Conservation (phyloP, 139 green algal species). For the Marvania coccoides region DNA sequence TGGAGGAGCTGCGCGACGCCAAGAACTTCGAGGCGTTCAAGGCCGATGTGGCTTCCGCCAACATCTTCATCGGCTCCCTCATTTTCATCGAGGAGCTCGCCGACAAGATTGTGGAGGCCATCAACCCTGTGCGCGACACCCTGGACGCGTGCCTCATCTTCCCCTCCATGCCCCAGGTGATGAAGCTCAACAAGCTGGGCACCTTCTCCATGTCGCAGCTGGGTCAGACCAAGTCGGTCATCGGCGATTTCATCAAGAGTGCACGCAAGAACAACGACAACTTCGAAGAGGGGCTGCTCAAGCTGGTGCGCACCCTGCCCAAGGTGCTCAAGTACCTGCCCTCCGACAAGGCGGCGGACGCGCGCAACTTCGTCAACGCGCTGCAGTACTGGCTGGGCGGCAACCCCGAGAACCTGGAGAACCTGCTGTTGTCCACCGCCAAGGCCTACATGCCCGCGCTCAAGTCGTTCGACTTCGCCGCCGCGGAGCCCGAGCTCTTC, state of each 20-base stretch:
- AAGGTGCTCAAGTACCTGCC: slow-evolving; percentile 93
- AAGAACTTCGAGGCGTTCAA: slow-evolving; percentile 88
- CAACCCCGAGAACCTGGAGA: slow-evolving; percentile 96
- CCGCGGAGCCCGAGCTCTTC: slow-evolving; percentile 83
- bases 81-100: slow-evolving; percentile 99
- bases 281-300: slow-evolving; percentile 98
- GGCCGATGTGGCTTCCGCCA: slow-evolving; percentile 76
- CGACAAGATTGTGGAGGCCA: slow-evolving; percentile 91
- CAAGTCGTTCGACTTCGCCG: slow-evolving; percentile 65
- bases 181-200: slow-evolving; percentile 99
- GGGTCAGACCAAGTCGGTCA: slow-evolving; percentile 86
- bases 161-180: slow-evolving; percentile 98
- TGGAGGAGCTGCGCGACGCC: slow-evolving; percentile 92
- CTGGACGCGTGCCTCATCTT: slow-evolving; percentile 97
- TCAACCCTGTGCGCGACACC: slow-evolving; percentile 63
- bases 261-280: slow-evolving; percentile 83
- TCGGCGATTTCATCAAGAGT: slow-evolving; percentile 93
- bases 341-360: slow-evolving; percentile 80
- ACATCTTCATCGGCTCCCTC: slow-evolving; percentile 99
- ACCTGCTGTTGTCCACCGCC: slow-evolving; percentile 86
- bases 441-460: slow-evolving; percentile 81
- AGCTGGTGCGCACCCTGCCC: slow-evolving; percentile 79
- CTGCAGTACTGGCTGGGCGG: slow-evolving; percentile 99
- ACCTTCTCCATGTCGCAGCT: slow-evolving; percentile 97
- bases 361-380: slow-evolving; percentile 77